Conservation (phyloP, 371 early-diverging fungal species). For the Zychaea mexicana region DNA sequence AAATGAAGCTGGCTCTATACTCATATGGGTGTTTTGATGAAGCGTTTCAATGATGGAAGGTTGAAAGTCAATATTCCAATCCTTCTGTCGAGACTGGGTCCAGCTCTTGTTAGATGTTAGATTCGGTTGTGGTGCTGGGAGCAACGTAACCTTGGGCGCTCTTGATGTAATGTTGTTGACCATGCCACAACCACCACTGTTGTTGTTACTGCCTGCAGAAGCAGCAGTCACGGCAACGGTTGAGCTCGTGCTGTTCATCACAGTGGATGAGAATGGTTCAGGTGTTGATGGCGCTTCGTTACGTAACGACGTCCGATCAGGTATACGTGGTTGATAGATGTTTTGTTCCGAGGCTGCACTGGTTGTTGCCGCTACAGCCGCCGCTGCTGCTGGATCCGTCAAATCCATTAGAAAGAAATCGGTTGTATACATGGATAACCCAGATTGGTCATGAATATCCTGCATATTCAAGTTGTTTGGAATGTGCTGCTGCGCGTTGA, state of each 20-base stretch:
- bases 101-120: conserved; percentile 9
- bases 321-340: not conserved
- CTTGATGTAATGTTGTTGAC: conserved; percentile 1
- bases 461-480: not conserved
- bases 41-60: conserved; percentile 17
- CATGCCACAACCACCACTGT: not conserved
- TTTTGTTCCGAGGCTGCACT: conserved; percentile 2
- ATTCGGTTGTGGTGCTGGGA: conserved; percentile 19
- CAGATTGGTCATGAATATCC: conserved; percentile 4
- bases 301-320: not conserved
- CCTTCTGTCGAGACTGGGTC: conserved; percentile 5
- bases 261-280: conserved; percentile 3
- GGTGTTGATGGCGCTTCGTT: conserved; percentile 10
- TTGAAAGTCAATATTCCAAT: conserved; percentile 14
- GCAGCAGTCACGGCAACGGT: not conserved
- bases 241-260: not conserved
- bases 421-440: not conserved
- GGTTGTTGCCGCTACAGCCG: conserved; percentile 4
- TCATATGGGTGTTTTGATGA: conserved; percentile 11
- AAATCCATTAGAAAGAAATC: conserved; percentile 10
- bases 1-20: conserved; percentile 2
- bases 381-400: conserved; percentile 1
- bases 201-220: too few species aligned
- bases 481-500: not conserved
- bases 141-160: conserved; percentile 1